phyloP scores from a whole-genome alignment of 129 eudicot species.

The Escallonia rubra region DNA sequence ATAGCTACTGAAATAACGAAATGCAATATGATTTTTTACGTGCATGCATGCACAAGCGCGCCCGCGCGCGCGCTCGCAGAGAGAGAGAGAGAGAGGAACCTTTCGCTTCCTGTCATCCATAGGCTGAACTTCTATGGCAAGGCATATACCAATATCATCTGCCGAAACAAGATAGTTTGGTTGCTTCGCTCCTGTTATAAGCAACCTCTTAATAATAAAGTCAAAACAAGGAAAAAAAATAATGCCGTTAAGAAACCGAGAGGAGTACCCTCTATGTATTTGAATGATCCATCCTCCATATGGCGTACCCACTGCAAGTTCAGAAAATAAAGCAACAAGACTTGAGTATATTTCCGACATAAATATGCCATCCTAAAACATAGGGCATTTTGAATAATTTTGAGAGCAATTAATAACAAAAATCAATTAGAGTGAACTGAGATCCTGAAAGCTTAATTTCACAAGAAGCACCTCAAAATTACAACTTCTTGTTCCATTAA shows the following conservation, averaged over 20 bases:
- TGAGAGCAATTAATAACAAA: background rate
- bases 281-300: constrained; percentile 90
- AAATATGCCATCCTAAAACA: background rate
- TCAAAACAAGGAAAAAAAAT: background rate
- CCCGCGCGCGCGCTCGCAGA: no score
- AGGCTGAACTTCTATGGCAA: constrained; percentile 98
- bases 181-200: constrained; percentile 77
- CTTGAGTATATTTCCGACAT: background rate
- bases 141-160: constrained; percentile 82
- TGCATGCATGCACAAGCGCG: no score
- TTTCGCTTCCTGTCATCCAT: constrained; percentile 83
- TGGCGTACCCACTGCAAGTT: constrained; percentile 92
- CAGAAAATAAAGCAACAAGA: constrained; percentile 5
- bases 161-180: constrained; percentile 87
- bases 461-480: constrained; percentile 74
- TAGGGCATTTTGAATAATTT: background rate
- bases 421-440: background rate
- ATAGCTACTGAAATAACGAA: no score
- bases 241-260: constrained; percentile 5
- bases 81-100: constrained; percentile 25
- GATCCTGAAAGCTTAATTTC: background rate
- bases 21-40: no score
- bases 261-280: constrained; percentile 73
- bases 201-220: constrained; percentile 17
- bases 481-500: constrained; percentile 95